Conservation (phyloP, 2,329 filamentous ascomycete genomes). For the Thelonectria rubi region DNA sequence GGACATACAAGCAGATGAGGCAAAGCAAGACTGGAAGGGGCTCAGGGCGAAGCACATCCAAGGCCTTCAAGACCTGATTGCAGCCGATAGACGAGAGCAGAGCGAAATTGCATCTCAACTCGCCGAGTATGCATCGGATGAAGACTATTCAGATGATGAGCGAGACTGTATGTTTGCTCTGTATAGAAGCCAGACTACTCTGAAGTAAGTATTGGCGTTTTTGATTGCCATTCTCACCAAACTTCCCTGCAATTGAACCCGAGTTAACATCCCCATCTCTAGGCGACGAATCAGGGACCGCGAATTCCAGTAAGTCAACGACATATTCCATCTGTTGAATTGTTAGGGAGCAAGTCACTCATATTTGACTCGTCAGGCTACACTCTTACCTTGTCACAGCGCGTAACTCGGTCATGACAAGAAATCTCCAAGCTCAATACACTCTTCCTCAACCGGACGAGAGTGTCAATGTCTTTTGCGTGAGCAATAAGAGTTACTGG, state of each 20-base stretch:
- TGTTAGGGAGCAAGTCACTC: not conserved
- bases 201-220: slow-evolving; percentile 1
- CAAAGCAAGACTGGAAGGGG: slow-evolving; percentile 45
- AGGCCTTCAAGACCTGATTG: slow-evolving; percentile 28
- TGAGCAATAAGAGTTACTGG: slow-evolving; percentile 57
- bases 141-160: slow-evolving; percentile 27
- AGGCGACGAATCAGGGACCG: slow-evolving; percentile 27
- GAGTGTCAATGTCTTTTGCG: slow-evolving; percentile 52
- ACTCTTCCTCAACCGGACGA: slow-evolving; percentile 31
- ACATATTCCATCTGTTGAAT: not conserved
- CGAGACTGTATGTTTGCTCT: not conserved
- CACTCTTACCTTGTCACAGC: slow-evolving; percentile 47
- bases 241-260: no score
- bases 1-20: slow-evolving; percentile 48
- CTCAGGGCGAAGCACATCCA: slow-evolving; percentile 30
- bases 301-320: slow-evolving; percentile 40
- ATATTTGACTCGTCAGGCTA: slow-evolving; percentile 36
- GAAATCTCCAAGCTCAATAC: slow-evolving; percentile 45
- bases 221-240: no score
- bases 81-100: slow-evolving; percentile 17
- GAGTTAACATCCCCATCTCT: not conserved
- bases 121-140: slow-evolving; percentile 12
- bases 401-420: slow-evolving; percentile 50
- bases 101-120: slow-evolving; percentile 21
- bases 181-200: not conserved